phyloP scores from a whole-genome alignment of 176 grass and related monocot genomes.

The Musa itinerans region DNA sequence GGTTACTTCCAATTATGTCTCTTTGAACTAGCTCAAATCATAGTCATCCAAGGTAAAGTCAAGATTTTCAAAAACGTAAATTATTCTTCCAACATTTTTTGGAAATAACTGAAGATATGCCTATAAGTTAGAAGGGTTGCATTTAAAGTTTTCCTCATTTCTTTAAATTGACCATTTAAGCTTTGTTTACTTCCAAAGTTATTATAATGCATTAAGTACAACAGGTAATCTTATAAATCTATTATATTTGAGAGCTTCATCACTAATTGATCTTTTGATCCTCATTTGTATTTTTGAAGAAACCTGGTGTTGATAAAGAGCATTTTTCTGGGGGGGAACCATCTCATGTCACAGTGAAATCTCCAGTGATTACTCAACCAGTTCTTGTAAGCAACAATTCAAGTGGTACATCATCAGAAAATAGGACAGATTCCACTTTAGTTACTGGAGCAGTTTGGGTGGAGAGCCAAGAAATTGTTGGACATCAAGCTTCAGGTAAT shows the following conservation, averaged over 20 bases:
- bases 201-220: no score
- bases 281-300: conserved; percentile 27
- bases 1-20: no score
- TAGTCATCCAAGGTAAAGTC: no score
- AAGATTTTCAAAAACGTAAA: no score
- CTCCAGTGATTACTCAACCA: conserved; percentile 68
- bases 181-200: no score
- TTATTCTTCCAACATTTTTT: no score
- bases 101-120: no score
- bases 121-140: no score
- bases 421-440: conserved; percentile 36
- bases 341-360: conserved; percentile 29
- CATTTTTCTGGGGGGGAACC: conserved; percentile 24
- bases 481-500: conserved; percentile 16
- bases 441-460: conserved; percentile 24
- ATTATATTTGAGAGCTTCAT: neutral
- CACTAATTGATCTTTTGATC: neutral
- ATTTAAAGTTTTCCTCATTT: no score
- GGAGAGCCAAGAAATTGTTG: conserved; percentile 26
- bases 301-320: conserved; percentile 36
- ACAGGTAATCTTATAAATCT: neutral
- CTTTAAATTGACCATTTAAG: no score
- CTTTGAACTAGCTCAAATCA: no score
- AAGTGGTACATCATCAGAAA: conserved; percentile 23
- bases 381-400: conserved; percentile 50